Base-by-base conservation (phyloP, 148 eudicot genomes). In the Spergularia marina region DNA sequence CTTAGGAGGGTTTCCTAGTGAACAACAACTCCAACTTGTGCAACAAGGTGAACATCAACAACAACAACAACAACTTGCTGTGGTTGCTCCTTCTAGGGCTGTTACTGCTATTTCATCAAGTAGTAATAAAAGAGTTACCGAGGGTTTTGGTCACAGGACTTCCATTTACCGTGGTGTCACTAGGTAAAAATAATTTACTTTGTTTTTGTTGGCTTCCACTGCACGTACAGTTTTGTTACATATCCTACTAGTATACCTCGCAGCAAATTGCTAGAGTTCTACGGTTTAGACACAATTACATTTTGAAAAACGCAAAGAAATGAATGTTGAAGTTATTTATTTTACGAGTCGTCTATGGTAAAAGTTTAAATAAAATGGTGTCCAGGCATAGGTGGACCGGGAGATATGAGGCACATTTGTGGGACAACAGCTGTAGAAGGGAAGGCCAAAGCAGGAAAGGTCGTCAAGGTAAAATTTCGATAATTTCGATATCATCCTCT, bases 401-500 rank as follows among this genome's bases (percentile, higher is more conserved):
- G n/a, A 83, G 96, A 85, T 91, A 89, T 70, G 96, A 91, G 83
- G 96, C 96, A 39, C 96, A 91, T 86, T 70, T 91, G 66, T 91
- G 96, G 96, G 96, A 91, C 66, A 91, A 89, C 61, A 89, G 86
- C 68, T 91, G 96, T 81, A 84, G 92, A 80, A 89, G 96, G 70
- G 92, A 91, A 83, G 96, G 96, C 64, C 96, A 91, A 82, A 87
- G 91, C 63, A 75, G 96, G 80, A 91, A 91, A 85, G 96, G 96
- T 49, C 84, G 96, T 49, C 96, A 91, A 89, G 96, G 96, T 91
- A 81, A 64, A 0, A 62, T 18, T 68, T 4, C 15, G 53, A 44
- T 44, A 44, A 41, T 44, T 44, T 9, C 49, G 49, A 44, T 44
- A 44, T 44, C 49, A 44, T 10, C 49, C 10, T 44, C 49, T 44